Evolutionary conservation across 257 asterid genomes (phyloP), one percentile per base, ranked within the genome.

Genomic region (Solanum lycopersicoides): DNA sequence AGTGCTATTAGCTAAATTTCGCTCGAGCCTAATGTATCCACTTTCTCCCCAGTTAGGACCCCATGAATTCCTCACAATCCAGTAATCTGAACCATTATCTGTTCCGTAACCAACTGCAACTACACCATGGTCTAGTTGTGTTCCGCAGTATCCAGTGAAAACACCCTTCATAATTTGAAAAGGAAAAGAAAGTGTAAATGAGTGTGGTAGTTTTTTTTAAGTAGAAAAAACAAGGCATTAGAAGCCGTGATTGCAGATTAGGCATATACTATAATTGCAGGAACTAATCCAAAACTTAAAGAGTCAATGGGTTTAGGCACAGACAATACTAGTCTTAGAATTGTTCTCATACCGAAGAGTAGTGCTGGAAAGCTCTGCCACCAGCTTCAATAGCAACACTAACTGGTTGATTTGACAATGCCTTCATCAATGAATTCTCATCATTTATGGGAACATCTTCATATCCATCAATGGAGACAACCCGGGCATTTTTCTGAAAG

Each of bases 371-470:
- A 84, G 95, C 98, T 88, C 98, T 92, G 92, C 98, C 98, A 13
- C 99, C 98, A 2, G 96, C 99, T 89, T 95, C 98, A 92, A 96
- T 94, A 63, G 98, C 98, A 83, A 96, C 98, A 60, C 97, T 94
- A 84, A 96, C 94, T 0, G 98, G 98, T 86, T 95, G 99, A 77
- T 91, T 84, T 25, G 98, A 93, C 42, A 95, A 92, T 1, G 98
- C 99, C 89, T 96, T 96, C 96, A 85, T 90, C 83, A 96, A 89
- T 3, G 98, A 92, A 68, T 91, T 88, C 86, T 96, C 99, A 75
- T 95, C 95, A 11, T 93, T 92, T 75, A 77, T 88, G 0, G 98
- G 99, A 82, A 96, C 98, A 89, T 94, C 99, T 89, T 96, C 98
- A 39, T 87, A 94, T 28, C 92, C 91, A 88, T 96, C 96, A 63